Evolutionary conservation across 2,329 filamentous ascomycete species (phyloP).

Genomic region (Beauveria medogensis): DNA sequence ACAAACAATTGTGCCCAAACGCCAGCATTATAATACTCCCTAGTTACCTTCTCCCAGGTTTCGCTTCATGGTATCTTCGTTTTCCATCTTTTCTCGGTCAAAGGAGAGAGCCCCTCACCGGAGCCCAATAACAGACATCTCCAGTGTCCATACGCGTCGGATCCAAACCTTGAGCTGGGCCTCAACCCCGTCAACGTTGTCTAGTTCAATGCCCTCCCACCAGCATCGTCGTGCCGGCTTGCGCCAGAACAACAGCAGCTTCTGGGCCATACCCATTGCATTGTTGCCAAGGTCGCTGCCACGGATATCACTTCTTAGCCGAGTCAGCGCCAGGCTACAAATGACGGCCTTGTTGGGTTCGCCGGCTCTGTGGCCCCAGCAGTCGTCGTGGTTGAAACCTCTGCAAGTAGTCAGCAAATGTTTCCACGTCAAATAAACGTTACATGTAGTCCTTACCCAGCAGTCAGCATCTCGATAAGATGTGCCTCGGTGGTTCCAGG

Average conservation of each 20-base stretch:
- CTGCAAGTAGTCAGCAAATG: constrained; percentile 36
- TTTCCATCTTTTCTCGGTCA: not conserved
- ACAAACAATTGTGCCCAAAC: constrained; percentile 9
- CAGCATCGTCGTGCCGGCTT: constrained; percentile 94
- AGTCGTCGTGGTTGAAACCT: constrained; percentile 92
- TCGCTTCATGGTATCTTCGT: constrained; percentile 7
- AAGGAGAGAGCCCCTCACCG: constrained; percentile 38
- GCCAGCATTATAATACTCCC: constrained; percentile 10
- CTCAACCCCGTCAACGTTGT: constrained; percentile 81
- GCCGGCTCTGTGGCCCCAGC: constrained; percentile 92
- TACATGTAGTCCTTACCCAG: constrained; percentile 57
- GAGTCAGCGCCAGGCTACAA: constrained; percentile 87
- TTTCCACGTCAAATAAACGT: constrained; percentile 3
- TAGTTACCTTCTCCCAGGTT: not conserved
- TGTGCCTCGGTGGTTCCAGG: constrained; percentile 95
- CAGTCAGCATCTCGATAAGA: constrained; percentile 97
- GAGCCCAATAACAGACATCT: constrained; percentile 92
- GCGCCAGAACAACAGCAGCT: constrained; percentile 93
- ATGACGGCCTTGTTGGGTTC: constrained; percentile 98
- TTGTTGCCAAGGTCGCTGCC: constrained; percentile 67
- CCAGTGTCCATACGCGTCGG: constrained; percentile 91
- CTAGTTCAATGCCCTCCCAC: constrained; percentile 96
- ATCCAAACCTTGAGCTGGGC: constrained; percentile 98
- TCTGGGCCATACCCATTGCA: constrained; percentile 96
- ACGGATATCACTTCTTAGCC: constrained; percentile 85